A percentile compares a stretch with the other conserved stretches of the same genome.
Evolutionary conservation across 306 rosid genomes (phyloP).

Genomic region (Abrus pulchellus): DNA sequence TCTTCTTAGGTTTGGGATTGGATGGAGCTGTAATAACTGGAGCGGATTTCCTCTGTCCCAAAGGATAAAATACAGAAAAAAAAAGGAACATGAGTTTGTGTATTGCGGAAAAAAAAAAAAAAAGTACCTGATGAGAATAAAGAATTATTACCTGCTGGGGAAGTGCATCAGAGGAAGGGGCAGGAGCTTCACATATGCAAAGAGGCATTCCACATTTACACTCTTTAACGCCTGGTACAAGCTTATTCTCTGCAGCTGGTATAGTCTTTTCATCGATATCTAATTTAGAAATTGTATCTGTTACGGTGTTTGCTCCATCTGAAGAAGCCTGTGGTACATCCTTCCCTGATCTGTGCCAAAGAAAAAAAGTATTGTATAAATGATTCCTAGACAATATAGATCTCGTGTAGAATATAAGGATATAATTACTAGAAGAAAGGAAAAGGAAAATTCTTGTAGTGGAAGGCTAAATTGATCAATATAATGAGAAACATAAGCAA

Average conservation of each 20-base stretch:
- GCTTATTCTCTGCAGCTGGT: constrained; percentile 56
- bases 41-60: constrained; percentile 59
- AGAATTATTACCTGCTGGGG: constrained; percentile 66
- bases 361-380: constrained; percentile 19
- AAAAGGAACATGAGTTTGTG: constrained; percentile 34
- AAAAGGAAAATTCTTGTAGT: constrained; percentile 13
- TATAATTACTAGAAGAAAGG: constrained; percentile 6
- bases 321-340: constrained; percentile 55
- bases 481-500: constrained; percentile 14
- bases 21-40: constrained; percentile 59
- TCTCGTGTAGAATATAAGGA: constrained; percentile 33
- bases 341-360: constrained; percentile 68
- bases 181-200: constrained; percentile 91
- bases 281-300: constrained; percentile 72
- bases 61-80: constrained; percentile 35
- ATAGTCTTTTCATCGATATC: constrained; percentile 58
- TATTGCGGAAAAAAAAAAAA: neutral
- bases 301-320: constrained; percentile 57
- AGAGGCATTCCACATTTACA: constrained; percentile 99
- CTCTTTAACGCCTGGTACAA: constrained; percentile 55
- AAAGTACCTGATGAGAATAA: constrained; percentile 1
- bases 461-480: constrained; percentile 1
- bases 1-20: constrained; percentile 82
- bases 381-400: constrained; percentile 19
- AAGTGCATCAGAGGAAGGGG: constrained; percentile 59